phyloP scores from a whole-genome alignment of 148 eudicot species.

The Salicornia ramosissima region DNA sequence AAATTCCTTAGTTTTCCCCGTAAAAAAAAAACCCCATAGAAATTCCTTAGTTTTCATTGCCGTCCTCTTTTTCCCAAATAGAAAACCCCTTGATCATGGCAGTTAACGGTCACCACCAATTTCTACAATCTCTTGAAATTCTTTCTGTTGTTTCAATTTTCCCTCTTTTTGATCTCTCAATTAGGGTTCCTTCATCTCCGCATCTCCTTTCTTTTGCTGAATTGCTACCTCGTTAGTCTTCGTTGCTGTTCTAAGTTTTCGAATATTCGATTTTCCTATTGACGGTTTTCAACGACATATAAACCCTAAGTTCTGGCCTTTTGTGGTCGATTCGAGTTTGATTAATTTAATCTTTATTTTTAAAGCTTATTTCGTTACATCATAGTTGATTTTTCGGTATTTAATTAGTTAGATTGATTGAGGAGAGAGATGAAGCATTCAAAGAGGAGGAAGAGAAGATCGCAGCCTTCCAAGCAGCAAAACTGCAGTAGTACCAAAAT shows the following conservation, averaged over 20 bases:
- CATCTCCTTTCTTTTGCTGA: not conserved
- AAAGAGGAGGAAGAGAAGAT: conserved; percentile 52
- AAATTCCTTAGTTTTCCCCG: too few species aligned
- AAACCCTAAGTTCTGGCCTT: not conserved
- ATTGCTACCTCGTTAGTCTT: conserved; percentile 12
- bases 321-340: not conserved
- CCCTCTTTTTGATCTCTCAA: not conserved
- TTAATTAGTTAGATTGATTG: not conserved
- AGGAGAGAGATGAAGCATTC: conserved; percentile 47
- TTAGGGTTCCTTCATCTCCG: conserved; percentile 15
- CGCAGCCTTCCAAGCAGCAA: conserved; percentile 28
- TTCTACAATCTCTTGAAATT: not conserved
- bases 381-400: not conserved
- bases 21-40: too few species aligned
- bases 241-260: not conserved
- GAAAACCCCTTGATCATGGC: conserved; percentile 18
- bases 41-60: too few species aligned
- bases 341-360: not conserved
- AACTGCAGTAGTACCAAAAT: not conserved
- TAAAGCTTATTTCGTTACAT: not conserved
- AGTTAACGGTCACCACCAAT: conserved; percentile 14
- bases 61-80: too few species aligned
- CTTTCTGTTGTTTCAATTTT: not conserved
- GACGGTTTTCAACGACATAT: not conserved
- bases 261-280: not conserved